These are phyloP conservation scores for Lactarius vividus DNA, from an alignment of 768 basidiomycete species.

Conservation along the genomic window DNA sequence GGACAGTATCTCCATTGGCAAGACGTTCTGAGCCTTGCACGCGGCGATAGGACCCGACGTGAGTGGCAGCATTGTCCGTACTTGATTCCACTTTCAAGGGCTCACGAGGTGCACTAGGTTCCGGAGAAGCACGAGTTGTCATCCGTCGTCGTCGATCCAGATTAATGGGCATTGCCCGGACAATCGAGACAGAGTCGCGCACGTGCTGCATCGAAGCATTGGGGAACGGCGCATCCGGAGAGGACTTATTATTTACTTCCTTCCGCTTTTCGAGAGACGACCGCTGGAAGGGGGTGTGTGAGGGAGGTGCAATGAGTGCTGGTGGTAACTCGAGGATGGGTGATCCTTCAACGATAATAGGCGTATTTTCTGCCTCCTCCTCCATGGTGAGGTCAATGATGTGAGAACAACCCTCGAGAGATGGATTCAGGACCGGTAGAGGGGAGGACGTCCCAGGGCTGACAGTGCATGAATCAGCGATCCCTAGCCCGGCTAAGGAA, in stretches of 20 bases:
- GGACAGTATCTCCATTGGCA: conserved; percentile 1
- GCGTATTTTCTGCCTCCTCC: conserved; percentile 12
- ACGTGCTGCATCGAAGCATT: conserved; percentile 22
- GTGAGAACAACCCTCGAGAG: conserved; percentile 4
- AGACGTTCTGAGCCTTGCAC: conserved; percentile 3
- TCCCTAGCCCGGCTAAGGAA: neutral
- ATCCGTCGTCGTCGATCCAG: conserved; percentile 6
- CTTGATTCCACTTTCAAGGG: neutral
- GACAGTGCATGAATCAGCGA: neutral
- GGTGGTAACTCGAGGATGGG: conserved; percentile 12
- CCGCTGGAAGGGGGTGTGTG: conserved; percentile 1
- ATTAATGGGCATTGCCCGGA: conserved; percentile 3
- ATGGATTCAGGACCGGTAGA: neutral
- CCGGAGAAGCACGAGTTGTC: neutral
- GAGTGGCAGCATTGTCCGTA: neutral
- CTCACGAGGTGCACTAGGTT: neutral
- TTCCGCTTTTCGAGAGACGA: neutral
- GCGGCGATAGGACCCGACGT: neutral
- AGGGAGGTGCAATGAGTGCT: neutral
- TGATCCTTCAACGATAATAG: conserved; percentile 23
- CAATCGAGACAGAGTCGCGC: conserved; percentile 10
- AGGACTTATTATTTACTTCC: neutral
- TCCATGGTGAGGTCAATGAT: conserved; percentile 25
- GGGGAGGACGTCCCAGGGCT: neutral
- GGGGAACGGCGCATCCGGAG: conserved; percentile 17